These are phyloP conservation scores for Chlorella sp. DNA, from an alignment of 139 green algal genomes.

Conservation along the genomic window DNA sequence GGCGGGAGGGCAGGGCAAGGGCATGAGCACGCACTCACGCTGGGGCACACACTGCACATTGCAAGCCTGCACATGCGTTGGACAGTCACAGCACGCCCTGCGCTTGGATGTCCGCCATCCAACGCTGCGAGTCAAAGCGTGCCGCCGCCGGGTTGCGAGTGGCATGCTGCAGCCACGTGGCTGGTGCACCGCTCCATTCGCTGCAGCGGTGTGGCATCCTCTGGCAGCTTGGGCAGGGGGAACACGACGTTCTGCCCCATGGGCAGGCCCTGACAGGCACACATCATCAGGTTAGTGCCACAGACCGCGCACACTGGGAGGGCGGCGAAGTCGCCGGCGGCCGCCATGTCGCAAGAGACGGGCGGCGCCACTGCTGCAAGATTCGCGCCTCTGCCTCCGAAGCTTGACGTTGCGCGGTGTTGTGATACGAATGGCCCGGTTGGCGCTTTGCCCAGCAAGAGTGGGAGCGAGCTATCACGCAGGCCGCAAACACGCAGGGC, in stretches of 20 bases:
- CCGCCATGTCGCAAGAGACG: too few species aligned
- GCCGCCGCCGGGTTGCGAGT: neutral
- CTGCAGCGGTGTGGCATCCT: neutral
- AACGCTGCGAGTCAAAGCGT: neutral
- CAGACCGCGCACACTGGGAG: neutral
- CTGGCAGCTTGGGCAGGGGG: neutral
- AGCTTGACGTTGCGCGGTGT: too few species aligned
- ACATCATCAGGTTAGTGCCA: neutral
- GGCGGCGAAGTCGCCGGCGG: too few species aligned
- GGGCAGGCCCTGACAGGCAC: neutral
- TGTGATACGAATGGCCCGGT: too few species aligned
- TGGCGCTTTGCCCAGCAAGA: too few species aligned
- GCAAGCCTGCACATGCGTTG: neutral
- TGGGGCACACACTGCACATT: neutral
- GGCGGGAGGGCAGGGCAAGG: too few species aligned
- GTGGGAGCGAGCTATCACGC: too few species aligned
- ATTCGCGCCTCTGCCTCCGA: too few species aligned
- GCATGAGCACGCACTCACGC: too few species aligned
- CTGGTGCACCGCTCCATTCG: neutral
- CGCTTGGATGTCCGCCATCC: neutral
- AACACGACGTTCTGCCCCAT: neutral
- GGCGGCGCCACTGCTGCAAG: too few species aligned
- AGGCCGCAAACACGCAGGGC: too few species aligned
- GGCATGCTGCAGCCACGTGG: neutral
- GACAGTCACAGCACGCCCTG: neutral